Evolutionary conservation across 305 asterid species (phyloP), one percentile per base, ranked within the genome.

Genomic region (Fraxinus dipetala): DNA sequence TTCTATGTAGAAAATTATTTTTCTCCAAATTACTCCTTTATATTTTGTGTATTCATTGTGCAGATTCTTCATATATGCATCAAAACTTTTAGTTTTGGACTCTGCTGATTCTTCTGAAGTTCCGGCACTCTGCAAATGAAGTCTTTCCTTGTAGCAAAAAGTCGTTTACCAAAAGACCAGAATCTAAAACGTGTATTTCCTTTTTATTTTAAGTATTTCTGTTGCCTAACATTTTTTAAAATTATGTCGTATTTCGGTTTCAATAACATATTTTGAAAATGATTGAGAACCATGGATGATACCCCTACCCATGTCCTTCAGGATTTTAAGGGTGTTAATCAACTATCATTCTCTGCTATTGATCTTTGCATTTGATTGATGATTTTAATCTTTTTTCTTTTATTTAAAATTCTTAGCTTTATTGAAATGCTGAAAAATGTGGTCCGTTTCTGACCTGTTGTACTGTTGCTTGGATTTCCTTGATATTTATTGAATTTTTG

Each of bases 61-160:
- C 88, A 88, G 89, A 86, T 88, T 77, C 88, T 83, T 86, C 87
- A 81, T 79, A 78, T 81, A 75, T 85, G 86, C 87, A 73, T 72
- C 88, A 84, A 83, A 73, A 69, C 89, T 88, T 88, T 88, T 85
- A 82, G 82, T 84, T 81, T 86, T 88, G 90, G 89, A 84, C 84
- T 81, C 77, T 90, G 97, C 91, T 90, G 98, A 91, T 90, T 93
- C 98, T 92, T 92, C 97, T 92, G 94, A 94, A 92, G 97, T 94
- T 90, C 93, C 87, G 80, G 91, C 91, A 87, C 88, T 90, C 92
- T 89, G 94, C 95, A 91, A 90, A 89, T 87, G 97, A 90, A 85
- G 95, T 90, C 90, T 92, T 91, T 90, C 90, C 91, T 89, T 89
- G 88, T 89, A 34, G 84, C 83, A 79, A 81, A 86, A 83, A 83